Conservation (phyloP, 805 yeast species). For the Saccharomycopsis vini region DNA sequence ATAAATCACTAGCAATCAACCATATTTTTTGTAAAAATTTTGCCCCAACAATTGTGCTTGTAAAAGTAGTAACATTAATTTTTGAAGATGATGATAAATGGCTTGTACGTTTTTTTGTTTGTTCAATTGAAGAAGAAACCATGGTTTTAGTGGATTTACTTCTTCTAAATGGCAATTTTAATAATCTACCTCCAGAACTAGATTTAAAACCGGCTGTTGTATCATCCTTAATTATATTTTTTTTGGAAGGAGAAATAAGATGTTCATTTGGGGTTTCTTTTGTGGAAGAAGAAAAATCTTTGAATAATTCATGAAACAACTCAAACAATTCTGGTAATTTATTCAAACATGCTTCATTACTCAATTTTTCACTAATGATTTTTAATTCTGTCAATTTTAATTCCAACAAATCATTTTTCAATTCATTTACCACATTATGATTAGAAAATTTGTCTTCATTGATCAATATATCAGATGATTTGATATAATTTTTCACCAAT, state of each 20-base stretch:
- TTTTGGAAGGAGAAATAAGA: neutral
- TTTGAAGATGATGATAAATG: neutral
- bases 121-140: neutral
- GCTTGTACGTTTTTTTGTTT: neutral
- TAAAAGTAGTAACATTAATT: neutral
- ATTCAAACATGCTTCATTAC: slow-evolving; percentile 50
- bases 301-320: slow-evolving; percentile 43
- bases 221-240: neutral
- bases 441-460: neutral
- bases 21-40: slow-evolving; percentile 52
- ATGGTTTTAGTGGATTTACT: neutral
- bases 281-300: slow-evolving; percentile 20
- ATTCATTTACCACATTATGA: neutral
- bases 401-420: slow-evolving; percentile 36
- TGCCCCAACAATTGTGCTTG: slow-evolving; percentile 21
- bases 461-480: neutral
- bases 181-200: too few relatives aligned
- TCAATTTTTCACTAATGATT: slow-evolving; percentile 53
- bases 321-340: slow-evolving; percentile 58
- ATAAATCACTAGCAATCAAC: slow-evolving; percentile 65
- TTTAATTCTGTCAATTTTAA: slow-evolving; percentile 69
- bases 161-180: neutral
- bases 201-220: neutral
- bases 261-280: neutral
- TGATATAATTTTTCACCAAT: neutral